These are phyloP conservation scores for Pseudogymnoascus sp. DNA, from an alignment of 2,329 filamentous ascomycete genomes.

Conservation along the genomic window DNA sequence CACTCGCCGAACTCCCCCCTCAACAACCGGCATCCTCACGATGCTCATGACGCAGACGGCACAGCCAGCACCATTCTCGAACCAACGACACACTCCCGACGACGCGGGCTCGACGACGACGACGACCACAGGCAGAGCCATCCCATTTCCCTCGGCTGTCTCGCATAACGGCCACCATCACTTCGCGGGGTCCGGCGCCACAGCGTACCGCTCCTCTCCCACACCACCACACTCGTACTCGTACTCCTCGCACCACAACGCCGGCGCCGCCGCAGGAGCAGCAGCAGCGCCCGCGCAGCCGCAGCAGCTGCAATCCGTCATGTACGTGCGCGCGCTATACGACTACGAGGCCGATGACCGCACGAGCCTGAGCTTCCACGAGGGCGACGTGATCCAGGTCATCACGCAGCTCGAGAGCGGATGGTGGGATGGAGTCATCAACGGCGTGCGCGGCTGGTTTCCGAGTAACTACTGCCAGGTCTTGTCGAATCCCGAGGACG, in stretches of 20 bases:
- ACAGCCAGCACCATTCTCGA: constrained; percentile 40
- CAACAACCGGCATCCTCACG: constrained; percentile 32
- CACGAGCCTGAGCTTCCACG: constrained; percentile 91
- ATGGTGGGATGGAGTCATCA: constrained; percentile 99
- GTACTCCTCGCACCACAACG: constrained; percentile 28
- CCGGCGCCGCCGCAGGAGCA: constrained; percentile 33
- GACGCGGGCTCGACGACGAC: background rate
- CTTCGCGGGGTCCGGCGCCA: constrained; percentile 13
- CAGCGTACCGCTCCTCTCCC: constrained; percentile 14
- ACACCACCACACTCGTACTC: too few relatives aligned
- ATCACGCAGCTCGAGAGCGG: constrained; percentile 96
- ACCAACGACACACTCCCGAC: constrained; percentile 30
- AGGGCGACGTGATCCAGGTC: constrained; percentile 96
- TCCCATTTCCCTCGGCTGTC: background rate
- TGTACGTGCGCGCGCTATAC: constrained; percentile 94
- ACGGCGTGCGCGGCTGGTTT: constrained; percentile 95
- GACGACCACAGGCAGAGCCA: constrained; percentile 11
- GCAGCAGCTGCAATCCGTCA: constrained; percentile 35
- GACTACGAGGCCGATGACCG: constrained; percentile 97
- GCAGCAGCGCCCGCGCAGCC: background rate
- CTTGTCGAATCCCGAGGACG: constrained; percentile 68
- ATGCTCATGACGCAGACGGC: constrained; percentile 48
- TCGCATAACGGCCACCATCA: background rate
- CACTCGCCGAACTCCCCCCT: too few relatives aligned
- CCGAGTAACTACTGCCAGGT: constrained; percentile 97